Base-by-base conservation (phyloP, 192 early-diverging fungal species). In the Dissophora globulifera region DNA sequence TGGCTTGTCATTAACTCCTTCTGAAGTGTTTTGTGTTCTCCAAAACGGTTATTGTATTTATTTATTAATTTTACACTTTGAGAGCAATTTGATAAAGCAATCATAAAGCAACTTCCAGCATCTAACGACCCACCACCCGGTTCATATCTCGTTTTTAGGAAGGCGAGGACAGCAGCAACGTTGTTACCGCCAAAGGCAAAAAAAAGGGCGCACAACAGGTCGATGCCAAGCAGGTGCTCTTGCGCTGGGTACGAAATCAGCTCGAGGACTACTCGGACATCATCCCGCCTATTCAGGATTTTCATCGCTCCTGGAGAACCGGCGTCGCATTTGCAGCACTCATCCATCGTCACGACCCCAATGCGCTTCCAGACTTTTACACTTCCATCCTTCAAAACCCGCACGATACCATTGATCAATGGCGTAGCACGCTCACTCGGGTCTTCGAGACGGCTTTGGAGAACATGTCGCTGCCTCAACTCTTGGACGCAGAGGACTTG, bases 161-260 rank as follows among this genome's bases (percentile, higher is more conserved):
- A 30, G 42, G 53, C 12, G 74, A 78, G 11, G 64, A 64, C 7
- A 48, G 27, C 20, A 50, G 22, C 23, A 60, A 31, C 17, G 26
- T 55, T 12, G n/a, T 27, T 5, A 30, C 30, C 4, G 0, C 46
- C 29, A 78, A 57, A 22, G 50, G 56, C 40, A 71, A 69, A 38
- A 76, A 67, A 45, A 76, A 76, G 22, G 64, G 64, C 0, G n/a
- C 63, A 22, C 72, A 76, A 6, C 72, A 76, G 27, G 67, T 71
- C 17, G 84, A 85, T 33, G 79, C 84, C 23, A 85, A 83, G 35
- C 66, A 81, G n/a, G 84, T 79, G 3, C 57, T 85, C 1, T 52
- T 85, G 27, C 79, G 76, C 20, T 85, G 84, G 84, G 84, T 85
- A 13, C 76, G 81, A 4, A 71, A 78, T 26, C 80, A 85, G 50